phyloP scores from a whole-genome alignment of 2,329 filamentous ascomycete species.

The Macroventuria anomochaeta region DNA sequence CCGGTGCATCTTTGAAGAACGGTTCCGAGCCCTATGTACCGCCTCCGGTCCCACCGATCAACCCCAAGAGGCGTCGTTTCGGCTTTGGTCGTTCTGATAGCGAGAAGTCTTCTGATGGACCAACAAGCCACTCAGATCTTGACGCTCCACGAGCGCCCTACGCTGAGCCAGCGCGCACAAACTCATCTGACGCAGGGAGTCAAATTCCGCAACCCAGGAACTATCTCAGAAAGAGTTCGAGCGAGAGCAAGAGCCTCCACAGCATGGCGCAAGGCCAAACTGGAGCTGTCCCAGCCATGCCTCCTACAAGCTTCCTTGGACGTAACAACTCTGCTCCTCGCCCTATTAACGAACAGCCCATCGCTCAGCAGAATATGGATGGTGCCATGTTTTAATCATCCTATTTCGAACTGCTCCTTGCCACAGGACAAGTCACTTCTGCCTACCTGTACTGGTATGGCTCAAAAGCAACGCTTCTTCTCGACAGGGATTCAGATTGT shows the following conservation, averaged over 20 bases:
- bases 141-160: constrained; percentile 42
- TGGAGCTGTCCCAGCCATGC: constrained; percentile 38
- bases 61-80: constrained; percentile 63
- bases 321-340: constrained; percentile 43
- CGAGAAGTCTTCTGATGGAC: constrained; percentile 41
- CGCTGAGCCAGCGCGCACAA: constrained; percentile 48
- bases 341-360: constrained; percentile 29
- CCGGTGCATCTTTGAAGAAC: constrained; percentile 62
- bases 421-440: neutral
- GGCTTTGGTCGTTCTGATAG: constrained; percentile 49
- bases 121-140: constrained; percentile 47
- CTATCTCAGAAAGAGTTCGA: constrained; percentile 56
- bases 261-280: constrained; percentile 46
- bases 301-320: constrained; percentile 30
- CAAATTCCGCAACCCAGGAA: constrained; percentile 46
- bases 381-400: constrained; percentile 46
- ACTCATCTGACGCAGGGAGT: constrained; percentile 50
- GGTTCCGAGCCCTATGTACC: constrained; percentile 50
- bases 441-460: neutral
- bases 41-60: constrained; percentile 64
- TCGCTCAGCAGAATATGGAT: constrained; percentile 39
- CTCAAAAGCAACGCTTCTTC: neutral
- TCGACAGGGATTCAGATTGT: neutral
- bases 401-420: neutral
- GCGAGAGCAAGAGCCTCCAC: constrained; percentile 58